Evolutionary conservation across 2,329 filamentous ascomycete species (phyloP).

Genomic region (Penicillium sp.): DNA sequence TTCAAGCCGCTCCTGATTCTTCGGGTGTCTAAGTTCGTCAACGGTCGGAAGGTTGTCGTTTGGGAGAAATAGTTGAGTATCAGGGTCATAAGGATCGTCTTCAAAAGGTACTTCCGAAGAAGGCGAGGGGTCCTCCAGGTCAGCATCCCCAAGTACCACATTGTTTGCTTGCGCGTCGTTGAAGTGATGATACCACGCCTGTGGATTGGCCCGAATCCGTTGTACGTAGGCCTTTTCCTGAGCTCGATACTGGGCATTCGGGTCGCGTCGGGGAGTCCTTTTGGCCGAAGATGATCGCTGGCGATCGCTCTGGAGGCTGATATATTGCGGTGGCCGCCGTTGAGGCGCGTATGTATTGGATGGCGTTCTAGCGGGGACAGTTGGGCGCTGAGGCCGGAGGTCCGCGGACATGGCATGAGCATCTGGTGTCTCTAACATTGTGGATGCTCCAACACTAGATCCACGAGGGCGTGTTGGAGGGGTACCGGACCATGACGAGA

Average conservation of each 20-base stretch:
- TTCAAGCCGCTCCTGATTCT: constrained; percentile 83
- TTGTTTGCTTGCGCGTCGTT: constrained; percentile 61
- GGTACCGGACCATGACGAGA: constrained; percentile 34
- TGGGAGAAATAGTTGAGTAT: constrained; percentile 86
- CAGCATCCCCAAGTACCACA: constrained; percentile 67
- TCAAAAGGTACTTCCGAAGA: constrained; percentile 78
- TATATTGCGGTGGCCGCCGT: constrained; percentile 51
- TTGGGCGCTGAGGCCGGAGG: constrained; percentile 58
- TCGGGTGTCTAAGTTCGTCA: constrained; percentile 82
- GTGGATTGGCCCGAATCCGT: constrained; percentile 74
- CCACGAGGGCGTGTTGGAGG: constrained; percentile 40
- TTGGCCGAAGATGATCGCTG: constrained; percentile 54
- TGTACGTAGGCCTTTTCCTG: constrained; percentile 95
- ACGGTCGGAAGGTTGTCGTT: constrained; percentile 82
- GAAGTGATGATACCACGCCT: constrained; percentile 61
- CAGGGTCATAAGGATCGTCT: constrained; percentile 77
- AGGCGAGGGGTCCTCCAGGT: constrained; percentile 85
- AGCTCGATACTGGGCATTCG: constrained; percentile 67
- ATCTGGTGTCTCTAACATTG: constrained; percentile 41
- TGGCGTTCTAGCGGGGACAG: constrained; percentile 64
- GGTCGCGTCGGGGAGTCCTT: constrained; percentile 53
- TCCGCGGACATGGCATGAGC: constrained; percentile 29
- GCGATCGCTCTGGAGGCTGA: constrained; percentile 44
- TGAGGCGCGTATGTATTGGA: constrained; percentile 70
- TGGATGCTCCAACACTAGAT: constrained; percentile 38